Evolutionary conservation across 805 yeast species (phyloP).

Genomic region (Brettanomyces sp.): DNA sequence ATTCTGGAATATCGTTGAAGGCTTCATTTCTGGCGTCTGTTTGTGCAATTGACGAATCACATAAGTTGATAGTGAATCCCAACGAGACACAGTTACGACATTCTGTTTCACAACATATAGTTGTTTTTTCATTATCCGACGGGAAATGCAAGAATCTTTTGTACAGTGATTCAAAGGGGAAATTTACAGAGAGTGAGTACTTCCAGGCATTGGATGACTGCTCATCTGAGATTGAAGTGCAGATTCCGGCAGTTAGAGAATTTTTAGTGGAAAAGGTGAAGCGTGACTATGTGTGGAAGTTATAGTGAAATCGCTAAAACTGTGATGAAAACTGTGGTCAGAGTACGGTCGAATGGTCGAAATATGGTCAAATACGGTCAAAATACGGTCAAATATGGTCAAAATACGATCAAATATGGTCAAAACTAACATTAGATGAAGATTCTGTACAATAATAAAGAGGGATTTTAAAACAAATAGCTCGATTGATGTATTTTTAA

Average conservation of each 20-base stretch:
- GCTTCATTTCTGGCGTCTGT: constrained; percentile 53
- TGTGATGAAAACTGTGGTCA: not conserved
- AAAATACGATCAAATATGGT: too few relatives aligned
- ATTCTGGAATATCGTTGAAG: constrained; percentile 66
- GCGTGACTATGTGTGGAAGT: constrained; percentile 52
- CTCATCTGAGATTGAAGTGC: constrained; percentile 33
- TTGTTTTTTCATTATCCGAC: constrained; percentile 49
- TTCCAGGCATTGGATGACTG: constrained; percentile 44
- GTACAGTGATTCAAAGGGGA: constrained; percentile 66
- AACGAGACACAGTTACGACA: constrained; percentile 29
- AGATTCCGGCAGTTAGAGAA: constrained; percentile 38
- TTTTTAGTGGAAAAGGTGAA: constrained; percentile 38
- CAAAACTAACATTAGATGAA: not conserved
- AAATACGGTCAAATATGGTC: too few relatives aligned
- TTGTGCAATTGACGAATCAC: constrained; percentile 17
- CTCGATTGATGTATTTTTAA: too few relatives aligned
- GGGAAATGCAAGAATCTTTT: constrained; percentile 46
- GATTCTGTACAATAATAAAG: not conserved
- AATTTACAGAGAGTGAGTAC: constrained; percentile 49
- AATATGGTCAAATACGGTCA: too few relatives aligned
- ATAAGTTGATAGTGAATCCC: constrained; percentile 36
- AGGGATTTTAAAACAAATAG: too few relatives aligned
- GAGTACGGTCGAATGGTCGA: not conserved
- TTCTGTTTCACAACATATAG: constrained; percentile 54
- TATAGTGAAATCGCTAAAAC: constrained; percentile 4